Percentiles rank a stretch among this genome's conserved stretches.
phyloP scores from a whole-genome alignment of 1,139 yeast genomes.

The Candida gigantensis region DNA sequence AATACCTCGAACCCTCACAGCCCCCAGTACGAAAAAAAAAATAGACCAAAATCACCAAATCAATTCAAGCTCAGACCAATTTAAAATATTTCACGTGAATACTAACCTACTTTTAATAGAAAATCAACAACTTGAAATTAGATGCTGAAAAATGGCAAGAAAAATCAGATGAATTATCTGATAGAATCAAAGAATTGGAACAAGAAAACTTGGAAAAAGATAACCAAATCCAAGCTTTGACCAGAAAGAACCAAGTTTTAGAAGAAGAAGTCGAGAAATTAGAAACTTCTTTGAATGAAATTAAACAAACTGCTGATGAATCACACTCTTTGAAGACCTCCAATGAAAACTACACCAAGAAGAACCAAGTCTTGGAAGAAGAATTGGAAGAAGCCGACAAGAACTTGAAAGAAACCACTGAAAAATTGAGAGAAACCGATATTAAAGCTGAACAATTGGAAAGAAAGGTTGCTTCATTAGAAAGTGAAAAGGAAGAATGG shows the following conservation, averaged over 20 bases:
- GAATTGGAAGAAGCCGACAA: slow-evolving; percentile 92
- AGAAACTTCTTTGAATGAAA: slow-evolving; percentile 75
- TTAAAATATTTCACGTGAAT: too few relatives aligned
- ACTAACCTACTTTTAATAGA: slow-evolving; percentile 43
- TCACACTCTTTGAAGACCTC: slow-evolving; percentile 86
- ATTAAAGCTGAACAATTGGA: slow-evolving; percentile 96
- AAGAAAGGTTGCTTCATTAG: slow-evolving; percentile 90
- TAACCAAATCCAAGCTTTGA: slow-evolving; percentile 89
- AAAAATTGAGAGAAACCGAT: slow-evolving; percentile 92
- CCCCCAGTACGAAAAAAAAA: too few relatives aligned
- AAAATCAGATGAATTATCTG: slow-evolving; percentile 84
- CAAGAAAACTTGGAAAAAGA: slow-evolving; percentile 91
- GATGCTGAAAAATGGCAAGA: slow-evolving; percentile 98
- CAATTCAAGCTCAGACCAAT: too few relatives aligned
- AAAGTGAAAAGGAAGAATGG: slow-evolving; percentile 88
- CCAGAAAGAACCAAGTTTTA: slow-evolving; percentile 87
- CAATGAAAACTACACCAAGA: slow-evolving; percentile 89
- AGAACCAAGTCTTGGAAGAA: slow-evolving; percentile 88
- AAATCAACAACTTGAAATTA: slow-evolving; percentile 84
- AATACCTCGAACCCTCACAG: too few relatives aligned
- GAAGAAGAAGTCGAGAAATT: slow-evolving; percentile 91
- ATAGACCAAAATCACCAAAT: too few relatives aligned
- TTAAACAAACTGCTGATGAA: slow-evolving; percentile 90
- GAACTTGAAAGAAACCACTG: slow-evolving; percentile 90
- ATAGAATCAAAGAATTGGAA: slow-evolving; percentile 83